Evolutionary conservation across 2,329 filamentous ascomycete species (phyloP).

Genomic region (Xylariaceae sp.): DNA sequence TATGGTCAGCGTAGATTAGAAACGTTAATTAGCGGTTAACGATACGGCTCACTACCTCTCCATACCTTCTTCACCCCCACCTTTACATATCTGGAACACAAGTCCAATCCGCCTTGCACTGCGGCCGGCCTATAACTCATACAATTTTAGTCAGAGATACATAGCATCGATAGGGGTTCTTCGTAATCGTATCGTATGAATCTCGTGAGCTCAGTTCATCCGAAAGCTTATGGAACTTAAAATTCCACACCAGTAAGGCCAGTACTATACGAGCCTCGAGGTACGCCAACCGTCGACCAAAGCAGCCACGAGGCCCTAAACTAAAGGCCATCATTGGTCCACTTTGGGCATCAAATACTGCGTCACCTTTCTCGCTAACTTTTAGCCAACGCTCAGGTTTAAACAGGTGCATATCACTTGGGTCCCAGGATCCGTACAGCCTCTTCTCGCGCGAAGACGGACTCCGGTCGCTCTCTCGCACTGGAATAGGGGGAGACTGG

Average conservation of each 20-base stretch:
- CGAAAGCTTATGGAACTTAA: background rate
- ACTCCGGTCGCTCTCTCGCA: slow-evolving; percentile 39
- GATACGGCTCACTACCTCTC: no score
- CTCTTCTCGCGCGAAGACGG: slow-evolving; percentile 56
- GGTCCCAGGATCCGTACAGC: slow-evolving; percentile 61
- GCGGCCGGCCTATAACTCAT: no score
- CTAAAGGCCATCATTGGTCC: slow-evolving; percentile 18
- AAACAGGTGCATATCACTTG: slow-evolving; percentile 57
- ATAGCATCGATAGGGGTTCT: slow-evolving; percentile 11
- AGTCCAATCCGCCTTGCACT: no score
- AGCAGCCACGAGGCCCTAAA: background rate
- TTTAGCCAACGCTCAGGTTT: slow-evolving; percentile 33
- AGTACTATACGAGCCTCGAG: background rate
- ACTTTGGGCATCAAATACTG: slow-evolving; percentile 22
- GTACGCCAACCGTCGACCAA: background rate
- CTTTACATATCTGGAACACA: no score
- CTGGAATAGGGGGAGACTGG: slow-evolving; percentile 55
- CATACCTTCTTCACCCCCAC: no score
- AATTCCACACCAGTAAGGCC: background rate
- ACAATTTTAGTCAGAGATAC: slow-evolving; percentile 12
- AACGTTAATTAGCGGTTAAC: no score
- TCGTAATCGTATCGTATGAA: slow-evolving; percentile 16
- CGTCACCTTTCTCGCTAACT: slow-evolving; percentile 14
- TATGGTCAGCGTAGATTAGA: no score
- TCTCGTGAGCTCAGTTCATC: slow-evolving; percentile 17